A percentile compares a stretch with the other conserved stretches of the same genome.
Evolutionary conservation across 768 basidiomycete genomes (phyloP).

Genomic region (Trametes cinnabarina): DNA sequence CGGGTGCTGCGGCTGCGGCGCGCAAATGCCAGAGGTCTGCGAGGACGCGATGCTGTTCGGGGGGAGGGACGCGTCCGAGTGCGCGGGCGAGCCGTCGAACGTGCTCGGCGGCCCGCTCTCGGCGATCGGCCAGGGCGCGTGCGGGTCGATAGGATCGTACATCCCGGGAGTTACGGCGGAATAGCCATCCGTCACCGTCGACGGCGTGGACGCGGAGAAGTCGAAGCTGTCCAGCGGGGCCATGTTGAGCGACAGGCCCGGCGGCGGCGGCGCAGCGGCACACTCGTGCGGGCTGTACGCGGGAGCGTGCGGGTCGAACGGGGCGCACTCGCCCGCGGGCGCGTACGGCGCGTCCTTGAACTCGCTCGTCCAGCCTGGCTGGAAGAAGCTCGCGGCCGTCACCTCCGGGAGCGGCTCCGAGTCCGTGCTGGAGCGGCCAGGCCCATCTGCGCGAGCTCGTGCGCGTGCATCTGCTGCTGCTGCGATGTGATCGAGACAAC

Average conservation of each 20-base stretch:
- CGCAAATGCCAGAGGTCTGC: constrained; percentile 7
- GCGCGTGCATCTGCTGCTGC: constrained; percentile 3
- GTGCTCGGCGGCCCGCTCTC: constrained; percentile 19
- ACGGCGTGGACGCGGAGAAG: constrained; percentile 8
- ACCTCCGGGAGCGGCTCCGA: constrained; percentile 47
- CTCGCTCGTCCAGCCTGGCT: constrained; percentile 19
- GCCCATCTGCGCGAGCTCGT: constrained; percentile 5
- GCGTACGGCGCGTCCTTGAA: constrained; percentile 13
- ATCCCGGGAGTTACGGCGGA: background rate
- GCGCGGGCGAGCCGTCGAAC: constrained; percentile 16
- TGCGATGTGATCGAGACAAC: too few species aligned
- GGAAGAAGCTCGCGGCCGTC: constrained; percentile 21
- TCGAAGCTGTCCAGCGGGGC: constrained; percentile 19
- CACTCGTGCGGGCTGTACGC: constrained; percentile 8
- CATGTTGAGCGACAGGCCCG: constrained; percentile 14
- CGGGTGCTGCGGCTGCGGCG: constrained; percentile 24
- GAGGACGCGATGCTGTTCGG: background rate
- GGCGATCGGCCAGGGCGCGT: constrained; percentile 6
- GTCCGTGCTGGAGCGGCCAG: constrained; percentile 40
- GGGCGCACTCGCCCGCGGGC: background rate
- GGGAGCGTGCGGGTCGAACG: background rate
- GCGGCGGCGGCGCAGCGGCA: background rate
- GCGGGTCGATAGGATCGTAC: constrained; percentile 13
- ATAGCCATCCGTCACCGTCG: constrained; percentile 12
- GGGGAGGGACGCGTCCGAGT: constrained; percentile 14